A percentile compares a stretch with the other conserved stretches of the same genome.
These are phyloP conservation scores for Mucor saturninus DNA, from an alignment of 371 early-diverging fungal species.

Conservation along the genomic window DNA sequence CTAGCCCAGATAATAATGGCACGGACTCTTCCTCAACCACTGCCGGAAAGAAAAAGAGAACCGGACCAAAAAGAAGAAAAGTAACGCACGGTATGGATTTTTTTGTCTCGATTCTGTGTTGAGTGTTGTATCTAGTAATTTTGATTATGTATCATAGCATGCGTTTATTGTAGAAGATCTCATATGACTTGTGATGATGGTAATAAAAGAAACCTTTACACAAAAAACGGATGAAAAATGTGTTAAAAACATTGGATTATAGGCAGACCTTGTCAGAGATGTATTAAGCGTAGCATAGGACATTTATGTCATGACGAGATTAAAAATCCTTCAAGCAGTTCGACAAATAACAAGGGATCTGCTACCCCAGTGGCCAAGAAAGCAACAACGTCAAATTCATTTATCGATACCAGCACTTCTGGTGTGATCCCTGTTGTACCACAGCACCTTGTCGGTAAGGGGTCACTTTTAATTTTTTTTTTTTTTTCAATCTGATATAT, in stretches of 20 bases:
- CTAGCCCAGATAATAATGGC: background rate
- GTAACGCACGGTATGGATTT: conserved; percentile 64
- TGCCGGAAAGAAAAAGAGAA: conserved; percentile 58
- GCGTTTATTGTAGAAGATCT: conserved; percentile 84
- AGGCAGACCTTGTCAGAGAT: conserved; percentile 92
- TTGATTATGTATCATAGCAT: conserved; percentile 52
- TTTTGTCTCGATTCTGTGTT: background rate
- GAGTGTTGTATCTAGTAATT: conserved; percentile 2
- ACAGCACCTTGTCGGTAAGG: conserved; percentile 20
- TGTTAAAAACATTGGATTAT: background rate
- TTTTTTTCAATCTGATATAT: background rate
- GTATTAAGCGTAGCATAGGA: conserved; percentile 91
- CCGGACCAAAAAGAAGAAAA: conserved; percentile 69
- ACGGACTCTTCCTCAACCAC: background rate
- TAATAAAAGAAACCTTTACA: conserved; percentile 22
- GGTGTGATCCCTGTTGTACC: conserved; percentile 8
- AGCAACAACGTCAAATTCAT: background rate
- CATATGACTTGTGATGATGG: conserved; percentile 89
- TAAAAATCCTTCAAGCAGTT: conserved; percentile 39
- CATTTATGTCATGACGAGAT: conserved; percentile 90
- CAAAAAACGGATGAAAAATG: background rate
- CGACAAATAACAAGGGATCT: conserved; percentile 12
- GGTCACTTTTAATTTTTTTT: background rate
- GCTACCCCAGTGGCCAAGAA: conserved; percentile 16
- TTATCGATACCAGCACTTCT: background rate